phyloP scores from a whole-genome alignment of 345 rosid species.

The Moricandia moricandioides region DNA sequence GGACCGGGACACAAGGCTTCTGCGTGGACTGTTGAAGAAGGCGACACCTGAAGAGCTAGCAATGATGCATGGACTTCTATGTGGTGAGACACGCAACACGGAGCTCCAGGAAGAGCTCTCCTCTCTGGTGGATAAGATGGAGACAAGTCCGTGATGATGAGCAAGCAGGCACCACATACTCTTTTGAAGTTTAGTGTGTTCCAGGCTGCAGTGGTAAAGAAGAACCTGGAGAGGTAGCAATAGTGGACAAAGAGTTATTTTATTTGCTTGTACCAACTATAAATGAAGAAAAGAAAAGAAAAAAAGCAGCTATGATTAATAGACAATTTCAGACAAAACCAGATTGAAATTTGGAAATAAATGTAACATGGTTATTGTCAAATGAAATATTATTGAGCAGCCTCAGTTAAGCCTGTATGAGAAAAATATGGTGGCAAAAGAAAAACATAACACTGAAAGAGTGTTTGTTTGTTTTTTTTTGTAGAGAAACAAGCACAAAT shows the following conservation, averaged over 20 bases:
- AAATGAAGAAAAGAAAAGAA: not conserved
- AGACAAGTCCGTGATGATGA: slow-evolving; percentile 39
- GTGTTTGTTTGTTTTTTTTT: not conserved
- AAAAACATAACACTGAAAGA: not conserved
- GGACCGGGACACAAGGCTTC: slow-evolving; percentile 40
- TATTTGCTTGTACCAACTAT: slow-evolving; percentile 7
- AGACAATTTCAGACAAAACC: not conserved
- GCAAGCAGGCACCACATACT: not conserved
- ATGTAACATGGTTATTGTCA: not conserved
- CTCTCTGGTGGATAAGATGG: slow-evolving; percentile 54
- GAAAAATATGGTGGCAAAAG: not conserved
- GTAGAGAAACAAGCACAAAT: not conserved
- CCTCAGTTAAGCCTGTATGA: not conserved
- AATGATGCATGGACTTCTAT: slow-evolving; percentile 50
- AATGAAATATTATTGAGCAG: not conserved
- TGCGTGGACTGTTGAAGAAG: slow-evolving; percentile 51
- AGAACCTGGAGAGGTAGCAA: slow-evolving; percentile 10
- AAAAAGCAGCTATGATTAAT: not conserved
- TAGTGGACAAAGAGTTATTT: not conserved
- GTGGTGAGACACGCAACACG: slow-evolving; percentile 41
- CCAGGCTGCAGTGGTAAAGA: slow-evolving; percentile 16
- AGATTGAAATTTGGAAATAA: not conserved
- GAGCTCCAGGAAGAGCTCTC: slow-evolving; percentile 49
- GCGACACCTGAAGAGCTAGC: slow-evolving; percentile 56
- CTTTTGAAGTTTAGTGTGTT: slow-evolving; percentile 20